Evolutionary conservation across 805 yeast genomes (phyloP).

Genomic region (Zygosaccharomyces rouxii): DNA sequence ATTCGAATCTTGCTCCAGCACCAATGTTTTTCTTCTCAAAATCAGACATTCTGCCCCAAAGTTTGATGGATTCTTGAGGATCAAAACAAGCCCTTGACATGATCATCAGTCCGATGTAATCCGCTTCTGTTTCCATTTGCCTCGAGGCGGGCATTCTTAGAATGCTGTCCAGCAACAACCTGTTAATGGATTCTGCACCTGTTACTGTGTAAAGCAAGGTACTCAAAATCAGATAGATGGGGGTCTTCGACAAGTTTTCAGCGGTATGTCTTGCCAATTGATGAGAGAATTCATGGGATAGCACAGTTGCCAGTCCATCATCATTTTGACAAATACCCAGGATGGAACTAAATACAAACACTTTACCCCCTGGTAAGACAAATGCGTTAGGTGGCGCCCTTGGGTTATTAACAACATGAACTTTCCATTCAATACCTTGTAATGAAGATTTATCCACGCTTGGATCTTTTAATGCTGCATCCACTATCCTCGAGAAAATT

Average conservation of each 20-base stretch:
- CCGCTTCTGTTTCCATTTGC: constrained; percentile 95
- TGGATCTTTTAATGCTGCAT: constrained; percentile 46
- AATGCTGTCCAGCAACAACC: constrained; percentile 49
- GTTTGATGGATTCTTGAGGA: constrained; percentile 63
- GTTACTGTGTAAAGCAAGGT: constrained; percentile 54
- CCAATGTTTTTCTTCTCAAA: constrained; percentile 39
- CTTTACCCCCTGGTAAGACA: constrained; percentile 93
- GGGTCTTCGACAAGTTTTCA: constrained; percentile 75
- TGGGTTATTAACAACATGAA: constrained; percentile 72
- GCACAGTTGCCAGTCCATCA: constrained; percentile 92
- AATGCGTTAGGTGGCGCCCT: constrained; percentile 90
- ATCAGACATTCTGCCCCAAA: constrained; percentile 80
- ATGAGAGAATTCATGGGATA: constrained; percentile 91
- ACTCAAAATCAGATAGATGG: constrained; percentile 57
- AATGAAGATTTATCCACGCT: constrained; percentile 33
- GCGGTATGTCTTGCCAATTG: constrained; percentile 88
- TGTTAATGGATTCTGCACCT: constrained; percentile 52
- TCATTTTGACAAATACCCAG: constrained; percentile 74
- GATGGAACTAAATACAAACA: constrained; percentile 79
- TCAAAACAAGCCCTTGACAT: constrained; percentile 88
- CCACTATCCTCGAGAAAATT: constrained; percentile 62
- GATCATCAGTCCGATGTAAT: constrained; percentile 84
- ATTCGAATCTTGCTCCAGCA: constrained; percentile 44
- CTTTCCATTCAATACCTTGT: constrained; percentile 55
- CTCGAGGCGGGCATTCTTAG: constrained; percentile 82